Evolutionary conservation across 129 eudicot species (phyloP).

Genomic region (Flaveria linearis): DNA sequence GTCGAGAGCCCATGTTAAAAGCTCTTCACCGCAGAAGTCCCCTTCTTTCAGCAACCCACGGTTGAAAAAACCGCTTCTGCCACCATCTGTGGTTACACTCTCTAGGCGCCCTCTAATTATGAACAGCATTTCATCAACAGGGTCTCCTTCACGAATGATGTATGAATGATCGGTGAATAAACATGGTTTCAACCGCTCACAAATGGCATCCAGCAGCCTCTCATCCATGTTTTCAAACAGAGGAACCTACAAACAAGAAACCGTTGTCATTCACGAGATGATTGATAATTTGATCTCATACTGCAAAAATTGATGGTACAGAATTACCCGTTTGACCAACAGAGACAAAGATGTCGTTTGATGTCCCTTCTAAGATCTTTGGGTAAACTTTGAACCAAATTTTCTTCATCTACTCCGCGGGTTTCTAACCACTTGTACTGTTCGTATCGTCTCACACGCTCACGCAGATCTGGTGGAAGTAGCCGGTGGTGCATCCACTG

Average conservation of each 20-base stretch:
- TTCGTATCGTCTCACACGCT: constrained; percentile 85
- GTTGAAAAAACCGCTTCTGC: constrained; percentile 82
- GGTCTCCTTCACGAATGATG: constrained; percentile 92
- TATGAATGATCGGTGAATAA: constrained; percentile 68
- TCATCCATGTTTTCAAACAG: constrained; percentile 87
- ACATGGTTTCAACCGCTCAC: constrained; percentile 86
- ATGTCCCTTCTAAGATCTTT: constrained; percentile 93
- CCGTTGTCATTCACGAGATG: not conserved
- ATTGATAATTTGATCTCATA: not conserved
- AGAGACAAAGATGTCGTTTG: constrained; percentile 94
- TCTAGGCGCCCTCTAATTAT: constrained; percentile 90
- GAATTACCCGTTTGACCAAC: constrained; percentile 79
- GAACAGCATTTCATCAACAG: constrained; percentile 91
- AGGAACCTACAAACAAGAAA: constrained; percentile 59
- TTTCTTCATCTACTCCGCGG: constrained; percentile 93
- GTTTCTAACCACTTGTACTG: constrained; percentile 97
- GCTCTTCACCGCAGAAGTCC: constrained; percentile 94
- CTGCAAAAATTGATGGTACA: not conserved
- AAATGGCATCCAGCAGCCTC: constrained; percentile 78
- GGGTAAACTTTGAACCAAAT: constrained; percentile 72
- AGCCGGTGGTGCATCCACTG: constrained; percentile 99
- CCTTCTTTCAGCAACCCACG: constrained; percentile 79
- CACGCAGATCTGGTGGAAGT: constrained; percentile 83
- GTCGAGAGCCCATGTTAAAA: constrained; percentile 88
- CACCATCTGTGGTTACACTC: constrained; percentile 90